A percentile compares a stretch with the other conserved stretches of the same genome.
phyloP scores from a whole-genome alignment of 495 filamentous ascomycete genomes.

The Amphirosellinia nigrospora region DNA sequence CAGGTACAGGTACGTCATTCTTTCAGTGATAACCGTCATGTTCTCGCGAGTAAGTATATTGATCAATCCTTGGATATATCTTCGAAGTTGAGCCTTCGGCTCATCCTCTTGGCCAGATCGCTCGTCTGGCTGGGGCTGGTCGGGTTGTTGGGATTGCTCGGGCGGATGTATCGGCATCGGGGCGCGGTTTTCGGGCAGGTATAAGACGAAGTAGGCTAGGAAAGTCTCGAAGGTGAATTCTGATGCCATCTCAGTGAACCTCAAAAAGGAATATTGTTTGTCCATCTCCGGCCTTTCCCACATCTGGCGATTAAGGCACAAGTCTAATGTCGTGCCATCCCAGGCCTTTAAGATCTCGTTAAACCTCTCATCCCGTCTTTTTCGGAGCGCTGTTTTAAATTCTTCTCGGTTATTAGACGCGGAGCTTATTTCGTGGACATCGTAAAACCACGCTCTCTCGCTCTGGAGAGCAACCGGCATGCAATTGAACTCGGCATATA shows the following conservation, averaged over 20 bases:
- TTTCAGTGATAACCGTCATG: conserved; percentile 74
- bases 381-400: conserved; percentile 8
- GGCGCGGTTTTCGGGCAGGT: neutral
- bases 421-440: neutral
- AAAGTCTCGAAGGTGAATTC: conserved; percentile 15
- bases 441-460: conserved; percentile 9
- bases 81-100: conserved; percentile 68
- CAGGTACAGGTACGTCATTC: conserved; percentile 85
- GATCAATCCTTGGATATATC: conserved; percentile 84
- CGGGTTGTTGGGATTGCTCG: neutral
- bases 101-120: conserved; percentile 67
- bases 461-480: conserved; percentile 12
- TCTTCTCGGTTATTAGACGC: conserved; percentile 11
- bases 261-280: too few species aligned
- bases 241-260: neutral
- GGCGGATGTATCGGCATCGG: neutral
- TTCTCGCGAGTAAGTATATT: conserved; percentile 94
- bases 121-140: conserved; percentile 65
- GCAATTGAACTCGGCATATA: conserved; percentile 8
- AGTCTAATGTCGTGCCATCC: neutral
- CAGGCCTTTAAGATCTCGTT: neutral
- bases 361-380: conserved; percentile 14
- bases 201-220: neutral
- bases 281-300: neutral
- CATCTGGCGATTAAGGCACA: neutral